Evolutionary conservation across 441 rosid species (phyloP).

Genomic region (Jatropha multifida): DNA sequence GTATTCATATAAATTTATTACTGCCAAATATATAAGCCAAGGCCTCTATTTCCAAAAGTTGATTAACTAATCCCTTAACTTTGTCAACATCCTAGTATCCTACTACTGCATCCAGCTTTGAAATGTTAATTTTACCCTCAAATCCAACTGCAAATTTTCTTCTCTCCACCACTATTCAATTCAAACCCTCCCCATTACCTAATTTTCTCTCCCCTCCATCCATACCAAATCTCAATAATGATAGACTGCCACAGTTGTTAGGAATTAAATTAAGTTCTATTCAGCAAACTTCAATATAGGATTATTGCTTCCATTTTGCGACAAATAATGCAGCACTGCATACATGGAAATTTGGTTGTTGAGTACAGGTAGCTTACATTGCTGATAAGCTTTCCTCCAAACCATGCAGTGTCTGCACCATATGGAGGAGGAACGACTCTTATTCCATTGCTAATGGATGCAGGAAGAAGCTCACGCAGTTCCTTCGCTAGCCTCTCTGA

Average conservation of each 20-base stretch:
- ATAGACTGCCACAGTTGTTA: not conserved
- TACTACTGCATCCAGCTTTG: no score
- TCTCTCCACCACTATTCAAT: no score
- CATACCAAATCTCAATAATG: no score
- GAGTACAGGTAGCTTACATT: slow-evolving; percentile 52
- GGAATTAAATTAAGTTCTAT: not conserved
- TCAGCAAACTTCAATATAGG: not conserved
- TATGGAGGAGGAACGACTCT: slow-evolving; percentile 67
- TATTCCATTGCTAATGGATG: slow-evolving; percentile 53
- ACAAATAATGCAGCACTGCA: not conserved
- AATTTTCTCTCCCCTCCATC: no score
- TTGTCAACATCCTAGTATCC: no score
- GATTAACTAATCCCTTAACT: no score
- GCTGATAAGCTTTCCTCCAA: slow-evolving; percentile 79
- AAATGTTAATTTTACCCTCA: no score
- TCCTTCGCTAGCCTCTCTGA: slow-evolving; percentile 87
- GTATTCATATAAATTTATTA: no score
- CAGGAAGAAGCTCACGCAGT: slow-evolving; percentile 52
- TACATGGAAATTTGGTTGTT: not conserved
- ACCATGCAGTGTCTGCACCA: slow-evolving; percentile 82
- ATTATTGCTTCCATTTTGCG: not conserved
- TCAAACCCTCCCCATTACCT: no score
- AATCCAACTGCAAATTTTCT: no score
- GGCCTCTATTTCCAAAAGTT: no score
- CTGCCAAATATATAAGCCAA: no score